A percentile compares a stretch with the other conserved stretches of the same genome.
Conservation (phyloP, 1,284 basidiomycete species). For the Cystobasidium slooffiae region DNA sequence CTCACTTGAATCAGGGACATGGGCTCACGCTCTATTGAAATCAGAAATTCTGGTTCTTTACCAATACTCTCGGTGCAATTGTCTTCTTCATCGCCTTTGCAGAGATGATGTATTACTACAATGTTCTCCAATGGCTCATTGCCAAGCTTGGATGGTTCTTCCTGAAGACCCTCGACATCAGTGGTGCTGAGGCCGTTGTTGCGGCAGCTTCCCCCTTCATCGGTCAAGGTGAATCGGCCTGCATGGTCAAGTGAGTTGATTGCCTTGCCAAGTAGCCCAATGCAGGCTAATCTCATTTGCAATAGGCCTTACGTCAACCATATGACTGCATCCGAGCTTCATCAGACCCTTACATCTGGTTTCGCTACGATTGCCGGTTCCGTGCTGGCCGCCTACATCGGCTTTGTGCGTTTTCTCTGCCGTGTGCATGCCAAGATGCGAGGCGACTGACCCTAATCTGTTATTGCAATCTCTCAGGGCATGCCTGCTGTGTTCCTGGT, state of each 20-base stretch:
- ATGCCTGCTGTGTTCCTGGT: constrained; percentile 75
- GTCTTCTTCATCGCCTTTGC: constrained; percentile 87
- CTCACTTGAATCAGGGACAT: not conserved
- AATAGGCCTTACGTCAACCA: constrained; percentile 79
- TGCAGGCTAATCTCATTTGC: not conserved
- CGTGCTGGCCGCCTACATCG: constrained; percentile 81
- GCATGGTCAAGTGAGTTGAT: constrained; percentile 61
- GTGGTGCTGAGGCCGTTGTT: constrained; percentile 86
- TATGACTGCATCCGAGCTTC: constrained; percentile 87
- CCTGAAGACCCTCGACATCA: constrained; percentile 77
- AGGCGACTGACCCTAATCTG: not conserved
- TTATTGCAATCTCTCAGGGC: constrained; percentile 62
- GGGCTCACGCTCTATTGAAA: not conserved
- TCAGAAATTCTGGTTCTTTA: constrained; percentile 62
- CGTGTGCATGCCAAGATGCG: not conserved
- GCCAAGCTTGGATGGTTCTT: constrained; percentile 87
- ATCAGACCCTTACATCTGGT: constrained; percentile 87
- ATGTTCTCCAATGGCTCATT: constrained; percentile 87
- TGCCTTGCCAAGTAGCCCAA: not conserved
- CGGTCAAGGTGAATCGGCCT: constrained; percentile 84
- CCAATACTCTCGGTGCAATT: constrained; percentile 70
- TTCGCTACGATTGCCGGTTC: constrained; percentile 91
- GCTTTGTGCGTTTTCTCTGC: constrained; percentile 42
- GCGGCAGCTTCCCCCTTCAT: constrained; percentile 90
- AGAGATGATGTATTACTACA: constrained; percentile 82